Evolutionary conservation across 257 asterid genomes (phyloP).

Genomic region (Plantago major): DNA sequence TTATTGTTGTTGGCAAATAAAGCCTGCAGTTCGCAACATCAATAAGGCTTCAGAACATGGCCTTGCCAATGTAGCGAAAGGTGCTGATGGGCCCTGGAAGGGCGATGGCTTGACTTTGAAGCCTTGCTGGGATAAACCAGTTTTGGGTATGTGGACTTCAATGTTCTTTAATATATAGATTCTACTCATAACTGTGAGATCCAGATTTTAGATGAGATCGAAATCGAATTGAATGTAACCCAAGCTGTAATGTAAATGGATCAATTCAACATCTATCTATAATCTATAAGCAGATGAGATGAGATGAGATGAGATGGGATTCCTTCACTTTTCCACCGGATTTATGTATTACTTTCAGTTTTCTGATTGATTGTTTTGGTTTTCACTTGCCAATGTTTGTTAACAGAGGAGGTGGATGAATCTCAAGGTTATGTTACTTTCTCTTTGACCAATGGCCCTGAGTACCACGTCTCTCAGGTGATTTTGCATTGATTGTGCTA

Average conservation of each 20-base stretch:
- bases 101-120: constrained; percentile 59
- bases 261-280: too few relatives aligned
- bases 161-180: neutral
- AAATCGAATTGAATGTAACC: too few relatives aligned
- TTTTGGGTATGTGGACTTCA: constrained; percentile 39
- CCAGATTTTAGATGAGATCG: too few relatives aligned
- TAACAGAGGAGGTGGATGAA: constrained; percentile 69
- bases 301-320: too few relatives aligned
- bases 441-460: constrained; percentile 98
- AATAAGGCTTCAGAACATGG: constrained; percentile 51
- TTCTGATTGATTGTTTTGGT: neutral
- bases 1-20: neutral
- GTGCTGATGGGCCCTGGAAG: constrained; percentile 58
- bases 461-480: constrained; percentile 99
- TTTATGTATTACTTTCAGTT: neutral
- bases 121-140: constrained; percentile 86
- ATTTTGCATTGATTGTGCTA: neutral
- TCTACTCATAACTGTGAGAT: too few relatives aligned
- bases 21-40: constrained; percentile 47
- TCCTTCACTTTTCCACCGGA: too few relatives aligned
- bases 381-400: neutral
- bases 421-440: constrained; percentile 75
- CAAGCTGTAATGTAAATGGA: too few relatives aligned
- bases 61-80: constrained; percentile 43
- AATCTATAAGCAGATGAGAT: too few relatives aligned